Percentiles rank a stretch among this genome's conserved stretches.
Conservation (phyloP, 345 rosid species). For the Murraya koenigii region DNA sequence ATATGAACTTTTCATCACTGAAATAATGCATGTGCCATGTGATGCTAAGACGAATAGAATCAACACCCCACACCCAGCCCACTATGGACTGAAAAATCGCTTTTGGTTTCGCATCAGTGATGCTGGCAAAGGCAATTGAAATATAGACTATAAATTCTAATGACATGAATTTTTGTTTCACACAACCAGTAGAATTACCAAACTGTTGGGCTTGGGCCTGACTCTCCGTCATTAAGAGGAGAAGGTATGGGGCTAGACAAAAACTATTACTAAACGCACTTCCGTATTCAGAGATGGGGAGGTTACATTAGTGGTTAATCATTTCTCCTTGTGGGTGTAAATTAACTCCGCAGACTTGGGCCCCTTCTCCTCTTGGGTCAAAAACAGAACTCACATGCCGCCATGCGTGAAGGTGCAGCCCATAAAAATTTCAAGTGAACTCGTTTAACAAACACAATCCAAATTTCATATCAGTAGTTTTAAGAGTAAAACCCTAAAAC, state of each 20-base stretch:
- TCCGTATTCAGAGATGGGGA: too few relatives aligned
- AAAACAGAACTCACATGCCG: background rate
- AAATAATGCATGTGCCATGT: background rate
- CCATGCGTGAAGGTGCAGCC: background rate
- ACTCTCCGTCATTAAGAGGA: background rate
- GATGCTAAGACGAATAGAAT: background rate
- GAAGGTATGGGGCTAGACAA: too few relatives aligned
- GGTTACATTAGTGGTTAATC: too few relatives aligned
- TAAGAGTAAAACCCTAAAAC: conserved; percentile 3
- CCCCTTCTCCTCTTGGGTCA: background rate
- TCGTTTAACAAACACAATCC: too few relatives aligned
- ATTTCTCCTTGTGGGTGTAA: too few relatives aligned
- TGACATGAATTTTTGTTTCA: too few relatives aligned
- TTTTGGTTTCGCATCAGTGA: background rate
- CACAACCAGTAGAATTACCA: too few relatives aligned
- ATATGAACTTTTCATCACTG: background rate
- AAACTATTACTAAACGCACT: too few relatives aligned
- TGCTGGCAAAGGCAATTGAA: background rate
- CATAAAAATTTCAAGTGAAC: too few relatives aligned
- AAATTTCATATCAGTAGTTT: background rate
- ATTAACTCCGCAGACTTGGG: background rate
- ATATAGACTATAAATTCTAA: too few relatives aligned
- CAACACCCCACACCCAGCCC: background rate
- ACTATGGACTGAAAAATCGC: background rate
- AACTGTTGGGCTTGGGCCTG: background rate